Conservation (phyloP, 805 yeast genomes). For the Sugiyamaella smithiae region DNA sequence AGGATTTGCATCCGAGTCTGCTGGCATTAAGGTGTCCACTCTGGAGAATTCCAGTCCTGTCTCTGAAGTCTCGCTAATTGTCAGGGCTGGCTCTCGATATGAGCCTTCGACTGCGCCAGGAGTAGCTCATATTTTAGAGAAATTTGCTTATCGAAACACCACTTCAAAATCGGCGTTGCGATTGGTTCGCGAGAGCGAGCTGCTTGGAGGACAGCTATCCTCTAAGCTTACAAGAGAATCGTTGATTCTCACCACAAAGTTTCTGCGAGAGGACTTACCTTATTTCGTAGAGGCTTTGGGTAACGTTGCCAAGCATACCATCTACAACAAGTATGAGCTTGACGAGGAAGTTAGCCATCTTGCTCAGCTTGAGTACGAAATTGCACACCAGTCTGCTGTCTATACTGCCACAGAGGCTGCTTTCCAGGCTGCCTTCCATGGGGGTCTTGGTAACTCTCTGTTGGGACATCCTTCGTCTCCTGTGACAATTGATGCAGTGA, state of each 20-base stretch:
- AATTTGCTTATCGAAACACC: conserved; percentile 78
- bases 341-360: conserved; percentile 79
- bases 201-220: conserved; percentile 79
- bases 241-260: conserved; percentile 73
- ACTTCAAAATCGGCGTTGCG: conserved; percentile 82
- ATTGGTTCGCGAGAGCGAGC: conserved; percentile 90
- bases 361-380: conserved; percentile 59
- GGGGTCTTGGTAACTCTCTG: conserved; percentile 82
- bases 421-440: conserved; percentile 78
- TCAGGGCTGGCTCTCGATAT: conserved; percentile 83
- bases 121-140: conserved; percentile 77
- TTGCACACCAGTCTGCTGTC: conserved; percentile 45
- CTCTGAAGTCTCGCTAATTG: conserved; percentile 73
- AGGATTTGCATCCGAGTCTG: conserved; percentile 24
- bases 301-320: conserved; percentile 60
- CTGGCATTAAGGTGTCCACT: conserved; percentile 30
- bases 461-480: conserved; percentile 64
- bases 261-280: conserved; percentile 85
- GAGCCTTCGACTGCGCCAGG: conserved; percentile 60
- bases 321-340: conserved; percentile 80
- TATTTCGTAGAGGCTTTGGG: conserved; percentile 85
- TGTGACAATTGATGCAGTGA: conserved; percentile 61
- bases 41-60: conserved; percentile 59
- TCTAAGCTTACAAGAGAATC: conserved; percentile 79
- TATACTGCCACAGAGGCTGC: conserved; percentile 71